A percentile compares a stretch with the other conserved stretches of the same genome.
Evolutionary conservation across 768 basidiomycete species (phyloP).

Genomic region (Leccinum pellstonianum): DNA sequence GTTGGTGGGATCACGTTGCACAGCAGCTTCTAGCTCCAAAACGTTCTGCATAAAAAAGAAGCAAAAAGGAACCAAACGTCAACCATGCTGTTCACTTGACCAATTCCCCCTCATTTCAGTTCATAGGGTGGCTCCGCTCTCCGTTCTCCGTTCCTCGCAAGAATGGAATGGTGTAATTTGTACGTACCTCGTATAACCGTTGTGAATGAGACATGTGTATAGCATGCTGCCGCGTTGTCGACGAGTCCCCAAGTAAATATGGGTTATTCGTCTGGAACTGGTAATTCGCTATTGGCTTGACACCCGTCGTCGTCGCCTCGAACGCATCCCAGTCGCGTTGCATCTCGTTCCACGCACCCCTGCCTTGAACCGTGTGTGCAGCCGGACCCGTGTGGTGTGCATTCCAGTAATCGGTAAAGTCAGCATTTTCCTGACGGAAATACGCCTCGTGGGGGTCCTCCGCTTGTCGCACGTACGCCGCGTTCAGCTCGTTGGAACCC

Average conservation of each 20-base stretch:
- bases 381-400: conserved; percentile 34
- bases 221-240: conserved; percentile 47
- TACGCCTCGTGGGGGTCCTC: conserved; percentile 61
- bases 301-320: conserved; percentile 68
- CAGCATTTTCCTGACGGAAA: conserved; percentile 66
- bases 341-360: conserved; percentile 57
- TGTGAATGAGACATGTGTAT: conserved; percentile 33
- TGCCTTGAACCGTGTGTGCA: conserved; percentile 22
- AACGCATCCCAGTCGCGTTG: conserved; percentile 81
- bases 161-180: conserved; percentile 10
- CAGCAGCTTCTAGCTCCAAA: conserved; percentile 84
- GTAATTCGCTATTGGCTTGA: conserved; percentile 57
- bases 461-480: conserved; percentile 20
- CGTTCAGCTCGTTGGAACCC: conserved; percentile 19
- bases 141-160: conserved; percentile 12
- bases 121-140: conserved; percentile 4
- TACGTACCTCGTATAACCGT: conserved; percentile 42
- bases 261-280: conserved; percentile 79
- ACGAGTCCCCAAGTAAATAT: conserved; percentile 63
- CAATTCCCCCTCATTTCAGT: not conserved
- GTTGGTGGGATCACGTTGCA: conserved; percentile 72
- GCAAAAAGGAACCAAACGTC: conserved; percentile 14
- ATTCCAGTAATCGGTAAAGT: conserved; percentile 63
- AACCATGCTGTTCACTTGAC: conserved; percentile 14
- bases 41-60: conserved; percentile 57